phyloP scores from a whole-genome alignment of 176 grass and related monocot genomes.

The Carex scoparia region DNA sequence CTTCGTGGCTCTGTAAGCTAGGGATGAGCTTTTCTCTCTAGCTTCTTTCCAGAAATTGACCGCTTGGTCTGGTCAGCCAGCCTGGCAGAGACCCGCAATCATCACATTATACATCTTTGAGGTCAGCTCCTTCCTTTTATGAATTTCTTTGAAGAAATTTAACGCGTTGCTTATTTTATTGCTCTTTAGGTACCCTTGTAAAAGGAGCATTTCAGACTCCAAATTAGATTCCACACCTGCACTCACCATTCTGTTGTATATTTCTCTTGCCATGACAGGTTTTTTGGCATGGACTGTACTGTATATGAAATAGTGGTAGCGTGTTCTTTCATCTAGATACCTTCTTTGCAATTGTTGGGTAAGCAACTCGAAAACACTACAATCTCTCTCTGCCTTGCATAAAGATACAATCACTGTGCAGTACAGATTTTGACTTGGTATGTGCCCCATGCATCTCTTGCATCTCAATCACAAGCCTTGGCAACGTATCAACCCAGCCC shows the following conservation, averaged over 20 bases:
- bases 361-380: constrained; percentile 57
- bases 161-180: constrained; percentile 73
- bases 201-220: constrained; percentile 58
- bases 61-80: constrained; percentile 55
- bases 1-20: constrained; percentile 68
- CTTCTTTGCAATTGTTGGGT: constrained; percentile 56
- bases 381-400: constrained; percentile 56
- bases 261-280: constrained; percentile 60
- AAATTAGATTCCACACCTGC: constrained; percentile 53
- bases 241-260: constrained; percentile 66
- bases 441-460: constrained; percentile 63
- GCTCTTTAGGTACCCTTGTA: constrained; percentile 77
- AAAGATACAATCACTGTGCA: constrained; percentile 57
- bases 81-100: constrained; percentile 80
- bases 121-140: constrained; percentile 44
- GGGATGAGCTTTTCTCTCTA: constrained; percentile 64
- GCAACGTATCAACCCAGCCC: constrained; percentile 54
- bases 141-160: constrained; percentile 51
- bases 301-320: constrained; percentile 46
- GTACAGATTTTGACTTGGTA: constrained; percentile 58
- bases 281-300: constrained; percentile 30
- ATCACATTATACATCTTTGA: constrained; percentile 78
- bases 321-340: constrained; percentile 41
- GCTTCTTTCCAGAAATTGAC: constrained; percentile 77
- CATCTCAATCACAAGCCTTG: constrained; percentile 82